Evolutionary conservation across 345 rosid genomes (phyloP).

Genomic region (Ceriops decandra): DNA sequence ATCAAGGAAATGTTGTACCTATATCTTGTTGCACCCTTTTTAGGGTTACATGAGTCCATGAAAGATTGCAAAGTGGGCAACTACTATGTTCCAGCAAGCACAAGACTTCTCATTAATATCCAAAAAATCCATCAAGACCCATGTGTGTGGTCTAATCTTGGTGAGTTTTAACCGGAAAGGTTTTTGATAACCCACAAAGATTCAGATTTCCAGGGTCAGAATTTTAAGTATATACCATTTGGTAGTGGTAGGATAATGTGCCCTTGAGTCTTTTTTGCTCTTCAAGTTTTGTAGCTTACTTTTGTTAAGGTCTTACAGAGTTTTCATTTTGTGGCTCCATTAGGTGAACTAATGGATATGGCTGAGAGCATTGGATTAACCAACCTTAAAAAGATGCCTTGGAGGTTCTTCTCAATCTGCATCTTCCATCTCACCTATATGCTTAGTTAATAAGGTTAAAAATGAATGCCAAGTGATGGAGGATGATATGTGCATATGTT

Average conservation of each 20-base stretch:
- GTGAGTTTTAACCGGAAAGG: background rate
- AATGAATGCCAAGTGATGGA: no score
- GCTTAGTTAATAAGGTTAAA: no score
- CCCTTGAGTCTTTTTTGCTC: background rate
- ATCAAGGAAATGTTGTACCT: constrained; percentile 14
- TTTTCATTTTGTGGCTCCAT: background rate
- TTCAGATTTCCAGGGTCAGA: background rate
- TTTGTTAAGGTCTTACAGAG: constrained; percentile 3
- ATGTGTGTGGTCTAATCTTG: background rate
- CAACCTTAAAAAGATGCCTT: no score
- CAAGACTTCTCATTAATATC: background rate
- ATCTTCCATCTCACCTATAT: no score
- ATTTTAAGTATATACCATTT: constrained; percentile 1
- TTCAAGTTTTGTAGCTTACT: constrained; percentile 9
- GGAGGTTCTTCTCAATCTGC: no score
- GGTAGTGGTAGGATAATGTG: constrained; percentile 6
- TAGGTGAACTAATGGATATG: background rate
- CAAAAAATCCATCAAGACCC: constrained; percentile 16
- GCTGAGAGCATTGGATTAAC: no score
- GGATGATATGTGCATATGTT: no score
- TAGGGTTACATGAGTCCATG: background rate
- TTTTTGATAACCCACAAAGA: background rate
- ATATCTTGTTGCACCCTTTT: background rate
- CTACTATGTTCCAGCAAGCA: background rate
- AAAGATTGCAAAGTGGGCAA: constrained; percentile 5